phyloP scores from a whole-genome alignment of 2,329 filamentous ascomycete genomes.

The Colletotrichum eremochloae region DNA sequence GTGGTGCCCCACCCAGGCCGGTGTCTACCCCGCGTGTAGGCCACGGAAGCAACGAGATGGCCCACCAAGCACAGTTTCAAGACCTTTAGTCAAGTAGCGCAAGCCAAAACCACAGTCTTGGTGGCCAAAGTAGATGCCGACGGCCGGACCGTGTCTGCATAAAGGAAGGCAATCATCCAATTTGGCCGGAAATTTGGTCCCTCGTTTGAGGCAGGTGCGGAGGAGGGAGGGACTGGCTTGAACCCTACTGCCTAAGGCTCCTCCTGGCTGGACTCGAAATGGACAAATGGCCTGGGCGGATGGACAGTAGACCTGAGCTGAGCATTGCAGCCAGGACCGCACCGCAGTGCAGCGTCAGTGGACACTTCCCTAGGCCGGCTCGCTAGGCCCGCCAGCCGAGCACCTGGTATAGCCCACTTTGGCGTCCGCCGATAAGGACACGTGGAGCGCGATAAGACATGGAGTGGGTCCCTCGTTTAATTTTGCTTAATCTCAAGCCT shows the following conservation, averaged over 20 bases:
- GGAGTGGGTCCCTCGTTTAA: background rate
- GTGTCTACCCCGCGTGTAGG: background rate
- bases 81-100: too few relatives aligned
- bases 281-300: background rate
- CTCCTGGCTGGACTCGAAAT: background rate
- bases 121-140: background rate
- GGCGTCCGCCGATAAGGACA: slow-evolving; percentile 35
- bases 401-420: slow-evolving; percentile 24
- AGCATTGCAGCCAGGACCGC: too few relatives aligned
- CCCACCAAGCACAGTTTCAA: background rate
- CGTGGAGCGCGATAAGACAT: slow-evolving; percentile 38
- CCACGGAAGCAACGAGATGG: background rate
- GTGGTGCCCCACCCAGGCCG: background rate
- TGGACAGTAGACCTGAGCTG: slow-evolving; percentile 10
- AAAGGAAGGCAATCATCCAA: background rate
- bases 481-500: slow-evolving; percentile 23
- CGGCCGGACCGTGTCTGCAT: background rate
- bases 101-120: background rate
- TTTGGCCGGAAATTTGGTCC: slow-evolving; percentile 3
- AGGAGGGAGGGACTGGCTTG: background rate
- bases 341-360: slow-evolving; percentile 1
- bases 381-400: slow-evolving; percentile 31
- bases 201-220: background rate
- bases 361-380: slow-evolving; percentile 16
- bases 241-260: background rate